phyloP scores from a whole-genome alignment of 352 stramenopile genomes.

The Phytophthora constricta region DNA sequence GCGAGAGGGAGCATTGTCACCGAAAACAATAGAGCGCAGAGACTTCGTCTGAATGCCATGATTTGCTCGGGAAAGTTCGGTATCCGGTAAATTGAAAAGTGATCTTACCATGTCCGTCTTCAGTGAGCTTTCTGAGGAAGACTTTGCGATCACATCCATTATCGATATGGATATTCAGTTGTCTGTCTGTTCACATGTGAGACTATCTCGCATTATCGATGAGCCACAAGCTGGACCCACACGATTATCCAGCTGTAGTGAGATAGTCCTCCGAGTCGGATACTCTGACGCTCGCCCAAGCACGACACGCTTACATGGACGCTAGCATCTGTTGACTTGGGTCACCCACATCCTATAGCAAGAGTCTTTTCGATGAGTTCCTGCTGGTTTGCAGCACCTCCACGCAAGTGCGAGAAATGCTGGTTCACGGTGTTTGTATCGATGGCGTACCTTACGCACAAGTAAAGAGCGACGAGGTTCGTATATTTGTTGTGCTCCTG shows the following conservation, averaged over 20 bases:
- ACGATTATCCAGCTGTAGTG: background rate
- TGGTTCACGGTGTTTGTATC: background rate
- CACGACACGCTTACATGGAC: background rate
- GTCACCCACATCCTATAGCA: background rate
- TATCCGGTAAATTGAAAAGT: conserved; percentile 4
- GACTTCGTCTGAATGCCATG: background rate
- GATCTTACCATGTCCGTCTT: background rate
- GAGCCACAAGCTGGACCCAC: background rate
- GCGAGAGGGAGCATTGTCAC: background rate
- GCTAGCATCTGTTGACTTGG: background rate
- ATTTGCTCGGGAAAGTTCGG: background rate
- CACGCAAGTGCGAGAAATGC: background rate
- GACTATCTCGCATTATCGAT: background rate
- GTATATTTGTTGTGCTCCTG: background rate
- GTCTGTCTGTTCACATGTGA: background rate
- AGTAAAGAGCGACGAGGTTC: too few relatives aligned
- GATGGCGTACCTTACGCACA: background rate
- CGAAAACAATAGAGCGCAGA: background rate
- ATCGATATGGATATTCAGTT: background rate
- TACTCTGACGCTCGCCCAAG: background rate
- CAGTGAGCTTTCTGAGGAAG: background rate
- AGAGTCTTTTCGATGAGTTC: background rate
- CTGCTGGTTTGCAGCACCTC: background rate
- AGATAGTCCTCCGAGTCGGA: background rate
- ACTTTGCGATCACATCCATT: background rate